Evolutionary conservation across 2,329 filamentous ascomycete genomes (phyloP).

Genomic region (Didymella segeticola): DNA sequence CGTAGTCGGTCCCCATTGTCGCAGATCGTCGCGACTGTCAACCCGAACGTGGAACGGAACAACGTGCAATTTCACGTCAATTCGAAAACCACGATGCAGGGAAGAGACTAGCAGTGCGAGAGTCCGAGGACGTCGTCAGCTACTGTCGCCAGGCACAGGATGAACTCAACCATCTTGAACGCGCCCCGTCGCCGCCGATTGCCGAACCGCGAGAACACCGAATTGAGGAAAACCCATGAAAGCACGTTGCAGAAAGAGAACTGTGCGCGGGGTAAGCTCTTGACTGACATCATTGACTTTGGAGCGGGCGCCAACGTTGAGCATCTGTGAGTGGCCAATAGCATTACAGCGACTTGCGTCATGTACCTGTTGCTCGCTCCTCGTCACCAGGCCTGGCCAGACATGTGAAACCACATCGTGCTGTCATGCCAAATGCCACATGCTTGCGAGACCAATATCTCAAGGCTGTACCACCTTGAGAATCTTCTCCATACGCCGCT

Average conservation of each 20-base stretch:
- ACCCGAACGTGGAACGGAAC: constrained; percentile 14
- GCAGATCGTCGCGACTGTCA: constrained; percentile 19
- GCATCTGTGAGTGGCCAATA: constrained; percentile 2
- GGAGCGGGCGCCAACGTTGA: constrained; percentile 7
- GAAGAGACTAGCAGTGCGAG: constrained; percentile 25
- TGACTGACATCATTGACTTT: constrained; percentile 38
- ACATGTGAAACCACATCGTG: constrained; percentile 13
- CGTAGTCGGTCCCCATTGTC: constrained; percentile 67
- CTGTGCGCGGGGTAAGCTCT: constrained; percentile 28
- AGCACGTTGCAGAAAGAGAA: constrained; percentile 17
- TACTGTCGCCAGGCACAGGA: constrained; percentile 24
- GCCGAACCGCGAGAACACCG: constrained; percentile 4
- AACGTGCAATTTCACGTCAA: constrained; percentile 25
- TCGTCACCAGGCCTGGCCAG: constrained; percentile 9
- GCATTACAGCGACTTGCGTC: constrained; percentile 6
- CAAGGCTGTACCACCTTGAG: not conserved
- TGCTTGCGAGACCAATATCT: not conserved
- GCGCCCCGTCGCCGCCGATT: constrained; percentile 5
- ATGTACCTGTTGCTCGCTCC: constrained; percentile 1
- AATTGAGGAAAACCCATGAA: not conserved
- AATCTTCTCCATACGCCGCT: not conserved
- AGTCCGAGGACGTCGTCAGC: constrained; percentile 15
- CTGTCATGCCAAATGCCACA: constrained; percentile 13
- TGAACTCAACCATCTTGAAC: constrained; percentile 6
- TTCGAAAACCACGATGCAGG: constrained; percentile 26